Percentiles rank a stretch among this genome's conserved stretches.
Conservation (phyloP, 345 rosid genomes). For the Citrus reticulata region DNA sequence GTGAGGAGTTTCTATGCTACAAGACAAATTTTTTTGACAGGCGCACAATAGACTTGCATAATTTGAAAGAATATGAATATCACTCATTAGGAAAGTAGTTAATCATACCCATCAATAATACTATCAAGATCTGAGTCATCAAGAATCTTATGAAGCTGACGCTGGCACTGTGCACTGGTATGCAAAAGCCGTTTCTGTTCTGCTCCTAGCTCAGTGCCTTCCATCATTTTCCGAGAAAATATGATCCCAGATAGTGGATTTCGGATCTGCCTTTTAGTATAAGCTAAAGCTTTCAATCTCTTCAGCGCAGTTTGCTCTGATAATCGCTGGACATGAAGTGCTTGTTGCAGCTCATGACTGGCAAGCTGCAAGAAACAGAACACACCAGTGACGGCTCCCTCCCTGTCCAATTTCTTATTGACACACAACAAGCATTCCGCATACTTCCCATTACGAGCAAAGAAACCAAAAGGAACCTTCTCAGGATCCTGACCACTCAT, state of each 20-base stretch:
- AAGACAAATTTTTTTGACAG: neutral
- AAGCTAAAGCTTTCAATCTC: slow-evolving; percentile 70
- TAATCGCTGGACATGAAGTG: slow-evolving; percentile 78
- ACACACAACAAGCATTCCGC: slow-evolving; percentile 79
- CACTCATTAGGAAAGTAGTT: neutral
- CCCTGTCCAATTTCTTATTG: slow-evolving; percentile 75
- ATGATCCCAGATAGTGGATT: slow-evolving; percentile 81
- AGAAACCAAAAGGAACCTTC: slow-evolving; percentile 81
- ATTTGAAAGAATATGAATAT: neutral
- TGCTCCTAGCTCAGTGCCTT: slow-evolving; percentile 60
- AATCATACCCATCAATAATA: slow-evolving; percentile 75
- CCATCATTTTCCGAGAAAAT: slow-evolving; percentile 74
- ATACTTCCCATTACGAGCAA: slow-evolving; percentile 60
- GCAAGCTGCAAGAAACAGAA: slow-evolving; percentile 98
- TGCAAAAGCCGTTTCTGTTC: slow-evolving; percentile 68
- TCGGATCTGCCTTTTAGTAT: slow-evolving; percentile 73
- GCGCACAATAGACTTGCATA: neutral
- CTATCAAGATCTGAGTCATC: slow-evolving; percentile 82
- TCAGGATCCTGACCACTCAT: slow-evolving; percentile 69
- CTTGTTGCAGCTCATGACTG: slow-evolving; percentile 88
- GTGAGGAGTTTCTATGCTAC: neutral
- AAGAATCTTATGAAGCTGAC: slow-evolving; percentile 74
- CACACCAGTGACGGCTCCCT: slow-evolving; percentile 69
- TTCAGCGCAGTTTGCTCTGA: slow-evolving; percentile 77
- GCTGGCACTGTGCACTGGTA: slow-evolving; percentile 80